A percentile compares a stretch with the other conserved stretches of the same genome.
phyloP scores from a whole-genome alignment of 2,329 filamentous ascomycete genomes.

The Hypoxylon sp. region DNA sequence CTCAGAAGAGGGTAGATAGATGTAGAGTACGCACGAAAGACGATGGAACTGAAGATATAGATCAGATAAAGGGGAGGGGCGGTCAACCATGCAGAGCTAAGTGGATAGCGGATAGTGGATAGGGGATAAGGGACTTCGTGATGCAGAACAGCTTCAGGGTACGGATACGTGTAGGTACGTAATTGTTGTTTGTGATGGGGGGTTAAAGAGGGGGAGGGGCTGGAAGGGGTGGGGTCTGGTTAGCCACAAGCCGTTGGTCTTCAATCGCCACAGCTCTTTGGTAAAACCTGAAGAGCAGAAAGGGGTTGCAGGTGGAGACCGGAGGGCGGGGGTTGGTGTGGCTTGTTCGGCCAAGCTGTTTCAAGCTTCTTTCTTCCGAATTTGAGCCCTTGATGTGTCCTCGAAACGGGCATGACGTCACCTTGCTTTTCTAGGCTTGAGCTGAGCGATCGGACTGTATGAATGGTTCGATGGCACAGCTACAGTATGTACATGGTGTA shows the following conservation, averaged over 20 bases:
- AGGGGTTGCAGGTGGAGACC: background rate
- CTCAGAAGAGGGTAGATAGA: conserved; percentile 2
- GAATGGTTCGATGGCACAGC: conserved; percentile 5
- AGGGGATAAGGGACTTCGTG: conserved; percentile 2
- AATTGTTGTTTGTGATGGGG: conserved; percentile 7
- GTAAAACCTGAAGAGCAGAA: too few species aligned
- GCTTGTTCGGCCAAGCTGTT: background rate
- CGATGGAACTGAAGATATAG: conserved; percentile 4
- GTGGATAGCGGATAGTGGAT: conserved; percentile 10
- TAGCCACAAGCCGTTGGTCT: background rate
- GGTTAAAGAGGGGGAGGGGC: conserved; percentile 16
- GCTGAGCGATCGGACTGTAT: background rate
- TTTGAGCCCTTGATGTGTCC: background rate
- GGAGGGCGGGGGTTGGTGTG: background rate
- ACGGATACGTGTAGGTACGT: background rate
- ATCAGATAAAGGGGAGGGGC: conserved; percentile 22
- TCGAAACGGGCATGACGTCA: conserved; percentile 14
- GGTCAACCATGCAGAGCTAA: conserved; percentile 24
- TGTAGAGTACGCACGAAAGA: conserved; percentile 7
- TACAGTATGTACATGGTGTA: background rate
- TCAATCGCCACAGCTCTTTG: background rate
- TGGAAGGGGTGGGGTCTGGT: background rate
- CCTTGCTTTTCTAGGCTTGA: background rate
- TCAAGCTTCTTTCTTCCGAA: background rate
- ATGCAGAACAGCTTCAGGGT: conserved; percentile 22